Percentiles rank a stretch among this genome's conserved stretches.
Conservation (phyloP, 1,284 basidiomycete genomes). For the Vanrija pseudolonga region DNA sequence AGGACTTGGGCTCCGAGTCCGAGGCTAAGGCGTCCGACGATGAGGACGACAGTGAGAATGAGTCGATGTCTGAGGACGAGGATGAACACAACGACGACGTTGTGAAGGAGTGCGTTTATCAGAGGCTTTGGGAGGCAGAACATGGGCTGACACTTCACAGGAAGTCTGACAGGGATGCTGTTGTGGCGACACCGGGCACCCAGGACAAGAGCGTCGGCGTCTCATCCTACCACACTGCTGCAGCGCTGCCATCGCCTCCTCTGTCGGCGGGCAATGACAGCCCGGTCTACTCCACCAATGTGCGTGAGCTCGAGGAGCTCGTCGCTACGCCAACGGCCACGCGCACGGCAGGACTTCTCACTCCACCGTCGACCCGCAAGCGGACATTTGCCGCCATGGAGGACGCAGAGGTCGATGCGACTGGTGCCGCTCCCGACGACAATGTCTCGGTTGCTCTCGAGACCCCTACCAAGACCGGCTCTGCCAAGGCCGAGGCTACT, state of each 20-base stretch:
- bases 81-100: neutral
- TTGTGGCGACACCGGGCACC: neutral
- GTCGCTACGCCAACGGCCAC: neutral
- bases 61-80: neutral
- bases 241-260: neutral
- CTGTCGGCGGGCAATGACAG: neutral
- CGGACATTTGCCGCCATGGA: neutral
- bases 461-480: neutral
- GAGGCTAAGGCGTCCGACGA: neutral
- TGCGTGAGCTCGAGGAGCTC: neutral
- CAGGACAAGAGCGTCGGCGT: no score
- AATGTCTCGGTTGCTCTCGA: neutral
- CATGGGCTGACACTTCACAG: no score
- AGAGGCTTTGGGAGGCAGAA: no score
- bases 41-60: conserved; percentile 5
- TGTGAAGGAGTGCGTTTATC: neutral
- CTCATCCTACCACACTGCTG: neutral
- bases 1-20: neutral
- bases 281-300: neutral
- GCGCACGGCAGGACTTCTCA: neutral
- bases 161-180: neutral
- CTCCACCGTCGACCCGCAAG: neutral
- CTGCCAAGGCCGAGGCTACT: neutral
- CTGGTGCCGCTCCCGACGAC: neutral
- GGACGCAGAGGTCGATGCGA: neutral